Conservation (phyloP, 352 stramenopile genomes). For the Pythium scleroteichum region DNA sequence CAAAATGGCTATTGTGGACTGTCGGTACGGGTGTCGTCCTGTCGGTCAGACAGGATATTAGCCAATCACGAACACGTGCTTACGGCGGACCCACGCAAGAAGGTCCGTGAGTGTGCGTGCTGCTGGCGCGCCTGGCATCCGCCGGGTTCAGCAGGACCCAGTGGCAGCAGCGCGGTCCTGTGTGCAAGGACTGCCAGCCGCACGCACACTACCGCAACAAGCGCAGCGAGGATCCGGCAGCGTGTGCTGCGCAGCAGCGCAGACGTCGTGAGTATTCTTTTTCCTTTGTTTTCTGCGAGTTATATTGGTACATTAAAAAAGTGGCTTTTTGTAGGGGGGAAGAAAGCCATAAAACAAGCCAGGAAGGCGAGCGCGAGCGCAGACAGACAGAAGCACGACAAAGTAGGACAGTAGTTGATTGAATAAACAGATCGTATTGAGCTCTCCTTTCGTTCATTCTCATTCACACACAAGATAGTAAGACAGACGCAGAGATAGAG, state of each 20-base stretch:
- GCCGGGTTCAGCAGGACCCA: constrained; percentile 1
- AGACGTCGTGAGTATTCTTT: background rate
- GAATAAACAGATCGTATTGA: too few relatives aligned
- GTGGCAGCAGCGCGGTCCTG: background rate
- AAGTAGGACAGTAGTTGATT: too few relatives aligned
- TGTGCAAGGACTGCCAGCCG: background rate
- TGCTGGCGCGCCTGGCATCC: background rate
- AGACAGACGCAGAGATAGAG: too few relatives aligned
- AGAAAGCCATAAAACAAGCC: background rate
- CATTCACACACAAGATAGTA: too few relatives aligned
- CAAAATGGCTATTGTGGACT: too few relatives aligned
- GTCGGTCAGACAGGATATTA: too few relatives aligned
- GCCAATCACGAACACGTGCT: too few relatives aligned
- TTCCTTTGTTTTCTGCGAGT: background rate
- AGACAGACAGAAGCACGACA: background rate
- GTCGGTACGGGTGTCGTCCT: too few relatives aligned
- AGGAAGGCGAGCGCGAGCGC: background rate
- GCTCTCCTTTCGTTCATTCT: too few relatives aligned
- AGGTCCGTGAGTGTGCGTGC: background rate
- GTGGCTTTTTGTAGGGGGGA: background rate
- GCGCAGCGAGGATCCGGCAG: background rate
- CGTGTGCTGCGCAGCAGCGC: background rate
- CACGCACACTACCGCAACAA: constrained; percentile 1
- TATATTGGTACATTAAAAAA: background rate
- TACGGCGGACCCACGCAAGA: background rate